Conservation (phyloP, 1,139 yeast genomes). For the Candida mesenterica region DNA sequence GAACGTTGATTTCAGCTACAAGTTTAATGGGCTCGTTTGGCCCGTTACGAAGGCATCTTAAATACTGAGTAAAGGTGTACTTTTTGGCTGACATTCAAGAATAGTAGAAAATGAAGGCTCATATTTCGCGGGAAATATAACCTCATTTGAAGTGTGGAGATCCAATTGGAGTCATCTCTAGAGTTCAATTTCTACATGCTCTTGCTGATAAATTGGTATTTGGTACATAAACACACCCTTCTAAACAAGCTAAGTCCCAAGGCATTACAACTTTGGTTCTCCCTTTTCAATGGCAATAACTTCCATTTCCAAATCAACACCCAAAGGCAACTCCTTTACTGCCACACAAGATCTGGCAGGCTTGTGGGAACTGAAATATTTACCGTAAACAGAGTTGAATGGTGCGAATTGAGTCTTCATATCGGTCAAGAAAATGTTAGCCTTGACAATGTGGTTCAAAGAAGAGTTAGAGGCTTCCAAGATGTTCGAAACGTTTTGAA, state of each 20-base stretch:
- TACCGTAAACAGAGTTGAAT: conserved; percentile 79
- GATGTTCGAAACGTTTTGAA: conserved; percentile 72
- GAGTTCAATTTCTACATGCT: no score
- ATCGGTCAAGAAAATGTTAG: conserved; percentile 84
- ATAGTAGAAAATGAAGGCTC: no score
- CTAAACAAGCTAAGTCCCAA: background rate
- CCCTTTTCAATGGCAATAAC: conserved; percentile 71
- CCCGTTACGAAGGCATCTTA: no score
- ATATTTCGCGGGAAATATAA: no score
- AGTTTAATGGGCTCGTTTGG: no score
- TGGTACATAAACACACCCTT: no score
- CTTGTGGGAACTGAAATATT: conserved; percentile 76
- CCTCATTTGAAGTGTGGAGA: no score
- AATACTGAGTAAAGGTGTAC: no score
- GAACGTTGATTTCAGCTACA: no score
- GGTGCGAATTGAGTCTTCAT: conserved; percentile 72
- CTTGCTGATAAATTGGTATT: no score
- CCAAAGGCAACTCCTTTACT: conserved; percentile 81
- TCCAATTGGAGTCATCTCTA: no score
- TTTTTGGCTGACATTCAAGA: no score
- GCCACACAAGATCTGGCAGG: conserved; percentile 98
- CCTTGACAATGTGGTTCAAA: conserved; percentile 78
- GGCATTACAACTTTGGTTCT: conserved; percentile 33
- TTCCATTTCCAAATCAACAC: conserved; percentile 73
- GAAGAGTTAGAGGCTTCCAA: conserved; percentile 82